Base-by-base conservation (phyloP, 2,329 filamentous ascomycete species). In the Beauveria scarabaeidicola region DNA sequence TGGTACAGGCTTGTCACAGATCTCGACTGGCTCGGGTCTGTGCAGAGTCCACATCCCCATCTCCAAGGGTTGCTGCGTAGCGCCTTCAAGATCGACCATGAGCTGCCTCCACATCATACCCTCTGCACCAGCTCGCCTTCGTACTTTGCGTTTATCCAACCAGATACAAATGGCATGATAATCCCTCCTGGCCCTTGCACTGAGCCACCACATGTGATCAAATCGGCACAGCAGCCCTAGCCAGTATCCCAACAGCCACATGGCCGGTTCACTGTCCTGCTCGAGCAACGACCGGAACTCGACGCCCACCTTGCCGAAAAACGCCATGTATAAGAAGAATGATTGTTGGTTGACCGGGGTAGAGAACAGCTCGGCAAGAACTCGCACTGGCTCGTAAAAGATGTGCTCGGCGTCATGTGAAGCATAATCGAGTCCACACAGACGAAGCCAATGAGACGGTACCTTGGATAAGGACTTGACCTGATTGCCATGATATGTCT, bases 191-290 rank as follows among this genome's bases (percentile, higher is more conserved):
- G 63, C 60, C 36, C 66, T 53, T 47, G 46, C 43, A 11, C 58
- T 44, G n/a, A 63, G 61, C 66, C 67, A 68, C 67, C 68, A 68
- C 7, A 64, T 40, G 13, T 65, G 59, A 13, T 66, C 61, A 19
- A 66, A 63, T 4, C 66, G 63, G 17, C 63, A 62, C 57, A 67
- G 52, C 51, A 69, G 44, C 5, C 65, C 67, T 21, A 68, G 62
- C 62, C 66, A 66, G 21, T 64, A 68, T 15, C 63, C 63, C 38
- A 68, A 53, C 19, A 69, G 51, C 66, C 67, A 67, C 50, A 67
- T 61, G 7, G 65, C 66, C 8, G 63, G 56, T 46, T 65, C 63
- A 40, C 66, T 63, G 7, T 61, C 59, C 7, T 56, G 29, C 44
- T 65, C 61, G 11, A 68, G 23, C 41, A 65, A 50, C 4, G 59